Percentiles rank a stretch among this genome's conserved stretches.
Conservation (phyloP, 306 rosid species). For the Acacia acuminata region DNA sequence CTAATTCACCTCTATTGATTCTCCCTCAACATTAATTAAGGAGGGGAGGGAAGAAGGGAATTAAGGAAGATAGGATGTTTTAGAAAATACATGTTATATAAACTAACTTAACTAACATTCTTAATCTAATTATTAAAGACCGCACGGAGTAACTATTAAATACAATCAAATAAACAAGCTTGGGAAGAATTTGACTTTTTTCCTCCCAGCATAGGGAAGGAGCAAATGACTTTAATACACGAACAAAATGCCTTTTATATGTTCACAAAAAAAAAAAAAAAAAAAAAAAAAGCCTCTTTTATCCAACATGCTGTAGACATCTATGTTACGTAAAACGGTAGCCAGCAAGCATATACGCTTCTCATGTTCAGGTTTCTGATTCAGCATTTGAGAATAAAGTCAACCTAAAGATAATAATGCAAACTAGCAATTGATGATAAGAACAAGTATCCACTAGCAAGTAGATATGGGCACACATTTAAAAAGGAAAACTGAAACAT, state of each 20-base stretch:
- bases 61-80: too few relatives aligned
- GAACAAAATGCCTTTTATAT: not conserved
- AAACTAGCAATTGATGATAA: not conserved
- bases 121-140: too few relatives aligned
- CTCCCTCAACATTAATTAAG: too few relatives aligned
- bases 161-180: constrained; percentile 12
- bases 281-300: not conserved
- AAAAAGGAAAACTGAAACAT: not conserved
- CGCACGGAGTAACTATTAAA: not conserved
- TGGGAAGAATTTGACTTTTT: not conserved
- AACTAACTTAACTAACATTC: too few relatives aligned
- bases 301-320: not conserved
- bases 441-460: too few relatives aligned
- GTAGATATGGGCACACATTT: not conserved
- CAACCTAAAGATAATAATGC: not conserved
- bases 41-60: too few relatives aligned
- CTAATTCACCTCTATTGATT: too few relatives aligned
- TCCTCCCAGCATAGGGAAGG: not conserved
- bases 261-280: not conserved
- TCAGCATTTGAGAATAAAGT: constrained; percentile 16
- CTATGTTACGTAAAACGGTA: constrained; percentile 9
- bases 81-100: too few relatives aligned
- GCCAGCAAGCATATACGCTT: constrained; percentile 2
- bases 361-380: constrained; percentile 10
- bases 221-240: not conserved